Evolutionary conservation across 805 yeast species (phyloP).

Genomic region (Spathaspora girioi): DNA sequence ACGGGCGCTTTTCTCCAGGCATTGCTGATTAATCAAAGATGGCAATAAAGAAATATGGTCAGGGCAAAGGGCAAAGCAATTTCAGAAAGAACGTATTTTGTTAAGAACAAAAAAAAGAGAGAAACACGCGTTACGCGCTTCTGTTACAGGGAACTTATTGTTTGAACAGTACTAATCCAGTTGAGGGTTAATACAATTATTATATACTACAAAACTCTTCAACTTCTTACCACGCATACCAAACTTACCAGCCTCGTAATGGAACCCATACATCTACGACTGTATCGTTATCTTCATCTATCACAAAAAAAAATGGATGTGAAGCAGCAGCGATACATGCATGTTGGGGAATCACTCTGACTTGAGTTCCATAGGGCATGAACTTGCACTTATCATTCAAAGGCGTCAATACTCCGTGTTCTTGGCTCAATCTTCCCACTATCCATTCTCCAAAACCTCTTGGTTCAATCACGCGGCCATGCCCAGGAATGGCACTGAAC

Average conservation of each 20-base stretch:
- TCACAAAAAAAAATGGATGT: conserved; percentile 53
- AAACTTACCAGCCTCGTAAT: conserved; percentile 21
- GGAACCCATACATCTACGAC: conserved; percentile 68
- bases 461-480: conserved; percentile 45
- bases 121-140: background rate
- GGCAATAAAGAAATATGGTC: background rate
- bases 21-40: conserved; percentile 1
- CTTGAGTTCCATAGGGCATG: conserved; percentile 52
- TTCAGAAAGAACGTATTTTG: background rate
- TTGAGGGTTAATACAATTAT: too few relatives aligned
- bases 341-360: conserved; percentile 64
- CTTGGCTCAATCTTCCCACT: conserved; percentile 70
- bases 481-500: conserved; percentile 55
- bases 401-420: conserved; percentile 72
- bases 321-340: conserved; percentile 68
- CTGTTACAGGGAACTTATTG: too few relatives aligned
- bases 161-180: too few relatives aligned
- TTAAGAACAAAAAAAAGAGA: background rate
- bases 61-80: background rate
- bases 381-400: conserved; percentile 26
- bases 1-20: conserved; percentile 10
- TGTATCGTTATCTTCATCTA: conserved; percentile 41
- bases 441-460: conserved; percentile 52
- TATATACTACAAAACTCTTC: background rate
- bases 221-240: background rate